Conservation (phyloP, 2,329 filamentous ascomycete genomes). For the Cryphonectria naterciae region DNA sequence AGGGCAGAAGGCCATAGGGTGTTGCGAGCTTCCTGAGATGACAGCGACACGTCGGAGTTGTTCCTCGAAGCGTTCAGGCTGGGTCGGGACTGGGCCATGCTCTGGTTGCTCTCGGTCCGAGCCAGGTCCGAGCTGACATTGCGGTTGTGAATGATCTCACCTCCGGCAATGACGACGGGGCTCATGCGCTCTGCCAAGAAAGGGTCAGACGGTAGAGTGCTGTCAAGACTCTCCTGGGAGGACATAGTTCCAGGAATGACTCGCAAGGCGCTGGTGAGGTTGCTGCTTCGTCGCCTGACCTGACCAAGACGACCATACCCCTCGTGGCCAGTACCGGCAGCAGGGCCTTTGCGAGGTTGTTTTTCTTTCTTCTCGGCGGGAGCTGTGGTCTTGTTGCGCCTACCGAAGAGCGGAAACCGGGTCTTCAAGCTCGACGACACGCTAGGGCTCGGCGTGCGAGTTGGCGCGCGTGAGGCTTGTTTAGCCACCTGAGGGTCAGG, state of each 20-base stretch:
- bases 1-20: slow-evolving; percentile 60
- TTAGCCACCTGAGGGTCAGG: slow-evolving; percentile 30
- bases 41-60: slow-evolving; percentile 46
- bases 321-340: slow-evolving; percentile 93
- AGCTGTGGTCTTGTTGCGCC: slow-evolving; percentile 68
- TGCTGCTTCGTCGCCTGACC: slow-evolving; percentile 66
- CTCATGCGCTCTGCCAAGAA: slow-evolving; percentile 67
- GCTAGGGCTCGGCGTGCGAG: slow-evolving; percentile 59
- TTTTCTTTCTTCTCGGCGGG: slow-evolving; percentile 63
- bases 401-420: slow-evolving; percentile 78
- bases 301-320: slow-evolving; percentile 72
- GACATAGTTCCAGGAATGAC: slow-evolving; percentile 49
- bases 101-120: slow-evolving; percentile 56
- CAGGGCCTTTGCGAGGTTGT: slow-evolving; percentile 72
- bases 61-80: slow-evolving; percentile 47
- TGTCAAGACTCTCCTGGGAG: slow-evolving; percentile 57
- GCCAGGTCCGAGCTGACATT: slow-evolving; percentile 56
- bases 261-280: slow-evolving; percentile 52
- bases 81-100: slow-evolving; percentile 45
- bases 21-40: slow-evolving; percentile 47
- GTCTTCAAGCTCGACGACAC: slow-evolving; percentile 58
- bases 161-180: slow-evolving; percentile 68
- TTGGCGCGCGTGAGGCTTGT: slow-evolving; percentile 37
- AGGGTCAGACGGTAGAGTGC: slow-evolving; percentile 51
- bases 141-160: slow-evolving; percentile 63